Evolutionary conservation across 345 rosid species (phyloP).

Genomic region (Chamaenerion angustifolium): DNA sequence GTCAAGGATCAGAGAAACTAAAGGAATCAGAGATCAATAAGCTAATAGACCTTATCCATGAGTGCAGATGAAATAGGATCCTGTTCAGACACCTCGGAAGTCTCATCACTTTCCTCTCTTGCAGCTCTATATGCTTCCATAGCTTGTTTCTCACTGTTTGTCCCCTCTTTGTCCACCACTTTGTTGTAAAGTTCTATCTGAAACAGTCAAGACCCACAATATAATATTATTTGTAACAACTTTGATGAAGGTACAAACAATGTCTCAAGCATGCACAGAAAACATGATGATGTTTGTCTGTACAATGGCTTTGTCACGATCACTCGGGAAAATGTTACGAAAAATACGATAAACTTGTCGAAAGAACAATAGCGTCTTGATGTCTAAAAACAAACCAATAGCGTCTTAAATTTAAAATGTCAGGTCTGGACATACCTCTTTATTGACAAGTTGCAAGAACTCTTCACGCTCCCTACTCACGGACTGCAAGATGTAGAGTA

Average conservation of each 20-base stretch:
- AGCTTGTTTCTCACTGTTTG: conserved; percentile 57
- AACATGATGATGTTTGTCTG: too few species aligned
- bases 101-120: conserved; percentile 43
- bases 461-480: conserved; percentile 86
- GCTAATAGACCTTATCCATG: conserved; percentile 38
- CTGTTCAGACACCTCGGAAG: conserved; percentile 34
- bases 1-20: too few species aligned
- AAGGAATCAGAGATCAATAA: neutral
- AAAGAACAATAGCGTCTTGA: too few species aligned
- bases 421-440: conserved; percentile 47
- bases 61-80: conserved; percentile 71
- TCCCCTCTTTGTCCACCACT: conserved; percentile 60
- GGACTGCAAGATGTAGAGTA: conserved; percentile 40
- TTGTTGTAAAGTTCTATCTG: conserved; percentile 87
- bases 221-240: too few species aligned
- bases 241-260: too few species aligned
- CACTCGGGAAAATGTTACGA: too few species aligned
- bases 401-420: neutral
- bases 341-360: too few species aligned
- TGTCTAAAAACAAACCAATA: too few species aligned
- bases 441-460: conserved; percentile 67
- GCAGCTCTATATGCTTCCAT: conserved; percentile 77
- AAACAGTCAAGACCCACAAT: conserved; percentile 3
- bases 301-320: too few species aligned
- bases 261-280: too few species aligned